Conservation (phyloP, 106 monocot species). For the Agapanthus africanus region DNA sequence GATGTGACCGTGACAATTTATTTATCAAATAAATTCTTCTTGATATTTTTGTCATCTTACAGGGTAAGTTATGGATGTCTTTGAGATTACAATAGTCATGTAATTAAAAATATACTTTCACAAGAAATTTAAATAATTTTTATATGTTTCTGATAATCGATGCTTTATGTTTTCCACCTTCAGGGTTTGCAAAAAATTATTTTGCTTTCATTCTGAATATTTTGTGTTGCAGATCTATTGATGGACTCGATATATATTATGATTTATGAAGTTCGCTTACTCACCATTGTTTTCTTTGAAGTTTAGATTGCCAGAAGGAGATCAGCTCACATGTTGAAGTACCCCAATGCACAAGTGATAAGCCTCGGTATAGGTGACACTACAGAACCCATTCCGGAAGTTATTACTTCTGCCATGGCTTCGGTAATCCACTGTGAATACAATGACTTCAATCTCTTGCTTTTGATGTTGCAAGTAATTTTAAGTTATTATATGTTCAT, state of each 20-base stretch:
- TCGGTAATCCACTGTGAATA: slow-evolving; percentile 23
- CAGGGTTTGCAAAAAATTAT: not conserved
- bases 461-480: not conserved
- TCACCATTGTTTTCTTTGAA: slow-evolving; percentile 6
- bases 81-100: slow-evolving; percentile 1
- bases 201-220: not conserved
- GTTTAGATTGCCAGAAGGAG: slow-evolving; percentile 76
- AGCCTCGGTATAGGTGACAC: slow-evolving; percentile 94
- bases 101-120: not conserved
- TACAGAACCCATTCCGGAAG: slow-evolving; percentile 83
- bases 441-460: not conserved
- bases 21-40: not conserved
- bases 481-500: not conserved
- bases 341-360: slow-evolving; percentile 73
- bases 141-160: not conserved
- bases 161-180: not conserved
- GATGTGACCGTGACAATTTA: no score
- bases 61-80: not conserved
- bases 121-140: not conserved
- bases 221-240: not conserved
- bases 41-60: not conserved
- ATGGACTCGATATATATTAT: not conserved
- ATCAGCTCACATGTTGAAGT: slow-evolving; percentile 49
- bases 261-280: not conserved
- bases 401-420: slow-evolving; percentile 84